Evolutionary conservation across 306 rosid species (phyloP).

Genomic region (Fragaria ananassa): DNA sequence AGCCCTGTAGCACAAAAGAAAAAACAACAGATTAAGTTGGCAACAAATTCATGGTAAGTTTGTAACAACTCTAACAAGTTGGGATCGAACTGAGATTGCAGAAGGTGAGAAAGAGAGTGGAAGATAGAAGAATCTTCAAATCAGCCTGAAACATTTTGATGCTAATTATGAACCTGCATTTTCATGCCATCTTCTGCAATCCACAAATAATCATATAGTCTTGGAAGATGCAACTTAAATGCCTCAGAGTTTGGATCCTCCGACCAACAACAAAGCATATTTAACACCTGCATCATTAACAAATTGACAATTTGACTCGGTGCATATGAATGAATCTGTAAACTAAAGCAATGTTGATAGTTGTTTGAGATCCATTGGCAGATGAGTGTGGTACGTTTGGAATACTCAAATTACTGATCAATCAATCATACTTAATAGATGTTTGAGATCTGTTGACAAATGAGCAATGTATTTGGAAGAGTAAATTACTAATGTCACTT

Average conservation of each 20-base stretch:
- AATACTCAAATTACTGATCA: background rate
- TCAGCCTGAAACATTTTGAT: background rate
- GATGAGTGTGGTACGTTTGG: background rate
- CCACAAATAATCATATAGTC: conserved; percentile 74
- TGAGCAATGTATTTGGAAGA: background rate
- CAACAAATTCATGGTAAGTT: background rate
- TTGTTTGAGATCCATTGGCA: background rate
- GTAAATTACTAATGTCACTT: background rate
- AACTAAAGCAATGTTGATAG: background rate
- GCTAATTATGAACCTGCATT: conserved; percentile 59
- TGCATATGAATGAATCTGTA: background rate
- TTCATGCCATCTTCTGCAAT: conserved; percentile 97
- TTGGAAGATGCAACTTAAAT: conserved; percentile 81
- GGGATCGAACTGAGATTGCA: background rate
- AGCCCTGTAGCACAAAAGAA: conserved; percentile 49
- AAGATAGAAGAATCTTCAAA: background rate
- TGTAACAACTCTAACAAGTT: background rate
- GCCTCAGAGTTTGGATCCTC: conserved; percentile 87
- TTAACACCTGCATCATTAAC: conserved; percentile 63
- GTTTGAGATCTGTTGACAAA: background rate
- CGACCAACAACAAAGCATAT: conserved; percentile 89
- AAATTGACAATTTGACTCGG: conserved; percentile 15
- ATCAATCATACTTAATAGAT: background rate
- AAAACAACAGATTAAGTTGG: background rate
- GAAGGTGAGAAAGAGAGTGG: background rate